Evolutionary conservation across 202 grass and related monocot genomes (phyloP).

Genomic region (Alloteropsis angusta): DNA sequence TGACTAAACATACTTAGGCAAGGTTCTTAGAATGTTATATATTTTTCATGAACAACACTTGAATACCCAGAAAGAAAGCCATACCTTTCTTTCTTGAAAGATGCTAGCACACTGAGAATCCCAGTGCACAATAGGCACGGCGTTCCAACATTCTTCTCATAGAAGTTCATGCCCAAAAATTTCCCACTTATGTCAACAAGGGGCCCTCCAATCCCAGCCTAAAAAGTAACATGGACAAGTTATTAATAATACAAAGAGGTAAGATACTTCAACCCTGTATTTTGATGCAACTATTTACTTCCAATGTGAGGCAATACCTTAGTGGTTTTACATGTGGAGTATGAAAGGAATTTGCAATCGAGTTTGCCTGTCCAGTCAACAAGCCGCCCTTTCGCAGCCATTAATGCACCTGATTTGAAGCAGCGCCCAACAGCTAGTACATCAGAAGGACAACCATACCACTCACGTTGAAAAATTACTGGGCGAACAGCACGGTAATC

Average conservation of each 20-base stretch:
- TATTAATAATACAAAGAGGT: not conserved
- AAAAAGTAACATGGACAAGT: not conserved
- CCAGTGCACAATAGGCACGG: not conserved
- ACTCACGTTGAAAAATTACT: no score
- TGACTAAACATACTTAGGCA: no score
- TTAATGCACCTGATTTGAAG: no score
- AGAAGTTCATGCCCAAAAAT: not conserved
- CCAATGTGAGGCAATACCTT: not conserved
- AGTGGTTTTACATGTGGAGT: not conserved
- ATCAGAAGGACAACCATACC: no score
- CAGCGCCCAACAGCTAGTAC: no score
- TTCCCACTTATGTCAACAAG: not conserved
- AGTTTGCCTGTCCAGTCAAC: not conserved
- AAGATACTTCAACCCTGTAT: not conserved
- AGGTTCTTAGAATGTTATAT: no score
- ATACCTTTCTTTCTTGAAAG: no score
- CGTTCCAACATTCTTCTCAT: conserved; percentile 4
- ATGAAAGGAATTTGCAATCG: not conserved
- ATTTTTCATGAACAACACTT: no score
- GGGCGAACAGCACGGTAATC: no score
- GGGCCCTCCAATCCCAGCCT: conserved; percentile 15
- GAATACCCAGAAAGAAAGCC: no score
- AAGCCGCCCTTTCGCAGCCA: no score
- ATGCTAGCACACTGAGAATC: no score
- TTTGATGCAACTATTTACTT: not conserved